A percentile compares a stretch with the other conserved stretches of the same genome.
Evolutionary conservation across 805 yeast species (phyloP).

Genomic region (Candida gorgasii): DNA sequence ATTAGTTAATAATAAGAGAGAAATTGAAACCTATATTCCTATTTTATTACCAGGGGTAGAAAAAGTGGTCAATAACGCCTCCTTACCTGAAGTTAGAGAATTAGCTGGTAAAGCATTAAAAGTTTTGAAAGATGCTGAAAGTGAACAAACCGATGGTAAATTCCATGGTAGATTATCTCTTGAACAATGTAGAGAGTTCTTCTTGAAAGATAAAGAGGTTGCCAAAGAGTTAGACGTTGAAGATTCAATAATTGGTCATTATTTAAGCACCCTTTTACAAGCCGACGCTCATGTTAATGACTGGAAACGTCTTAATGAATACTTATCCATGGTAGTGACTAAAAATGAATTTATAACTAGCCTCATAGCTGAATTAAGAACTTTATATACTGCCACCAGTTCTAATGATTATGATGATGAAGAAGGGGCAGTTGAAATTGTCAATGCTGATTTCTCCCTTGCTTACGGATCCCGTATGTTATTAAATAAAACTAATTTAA

Average conservation of each 20-base stretch:
- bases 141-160: slow-evolving; percentile 64
- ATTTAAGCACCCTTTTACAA: slow-evolving; percentile 45
- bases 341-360: slow-evolving; percentile 39
- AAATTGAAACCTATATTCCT: slow-evolving; percentile 87
- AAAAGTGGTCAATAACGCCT: slow-evolving; percentile 85
- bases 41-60: slow-evolving; percentile 86
- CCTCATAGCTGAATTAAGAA: slow-evolving; percentile 50
- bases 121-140: slow-evolving; percentile 81
- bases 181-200: slow-evolving; percentile 53
- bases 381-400: slow-evolving; percentile 48
- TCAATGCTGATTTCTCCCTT: slow-evolving; percentile 89
- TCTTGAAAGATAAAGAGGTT: slow-evolving; percentile 21
- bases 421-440: slow-evolving; percentile 87
- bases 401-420: slow-evolving; percentile 54
- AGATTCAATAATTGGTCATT: slow-evolving; percentile 44
- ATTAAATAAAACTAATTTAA: slow-evolving; percentile 84
- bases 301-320: slow-evolving; percentile 53
- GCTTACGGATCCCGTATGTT: slow-evolving; percentile 99
- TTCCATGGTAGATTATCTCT: slow-evolving; percentile 72
- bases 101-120: slow-evolving; percentile 82
- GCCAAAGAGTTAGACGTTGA: slow-evolving; percentile 15
- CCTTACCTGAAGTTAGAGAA: slow-evolving; percentile 94
- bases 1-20: slow-evolving; percentile 89
- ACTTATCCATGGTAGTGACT: slow-evolving; percentile 41
- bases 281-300: slow-evolving; percentile 47